Percentiles rank a stretch among this genome's conserved stretches.
Conservation (phyloP, 2,329 filamentous ascomycete genomes). For the Penicillium sp. region DNA sequence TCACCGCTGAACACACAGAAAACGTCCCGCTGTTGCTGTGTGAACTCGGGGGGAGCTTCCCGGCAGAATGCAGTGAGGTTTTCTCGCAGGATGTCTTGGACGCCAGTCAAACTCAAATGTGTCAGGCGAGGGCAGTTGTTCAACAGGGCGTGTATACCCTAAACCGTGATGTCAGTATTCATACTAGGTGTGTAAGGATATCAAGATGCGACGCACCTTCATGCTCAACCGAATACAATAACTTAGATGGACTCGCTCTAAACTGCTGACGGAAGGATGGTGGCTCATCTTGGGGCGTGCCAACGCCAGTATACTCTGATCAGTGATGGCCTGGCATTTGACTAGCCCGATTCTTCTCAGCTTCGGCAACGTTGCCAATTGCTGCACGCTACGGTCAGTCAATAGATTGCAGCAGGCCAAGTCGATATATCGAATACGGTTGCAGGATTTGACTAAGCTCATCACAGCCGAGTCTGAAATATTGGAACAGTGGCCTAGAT, state of each 20-base stretch:
- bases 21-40: constrained; percentile 87
- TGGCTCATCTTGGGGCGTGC: constrained; percentile 61
- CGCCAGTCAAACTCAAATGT: constrained; percentile 90
- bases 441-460: constrained; percentile 79
- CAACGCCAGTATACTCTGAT: constrained; percentile 81
- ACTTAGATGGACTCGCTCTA: constrained; percentile 93
- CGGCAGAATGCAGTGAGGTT: constrained; percentile 85
- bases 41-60: constrained; percentile 86
- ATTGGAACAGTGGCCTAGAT: constrained; percentile 86
- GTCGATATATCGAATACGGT: constrained; percentile 94
- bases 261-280: constrained; percentile 63
- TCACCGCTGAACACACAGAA: constrained; percentile 96
- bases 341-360: constrained; percentile 91
- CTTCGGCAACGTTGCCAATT: constrained; percentile 84
- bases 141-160: constrained; percentile 87
- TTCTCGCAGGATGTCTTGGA: constrained; percentile 81
- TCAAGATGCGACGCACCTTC: constrained; percentile 58
- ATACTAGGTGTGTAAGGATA: not conserved
- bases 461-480: constrained; percentile 89
- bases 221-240: constrained; percentile 87
- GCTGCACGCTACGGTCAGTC: constrained; percentile 81
- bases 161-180: constrained; percentile 5
- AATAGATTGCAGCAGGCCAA: constrained; percentile 89
- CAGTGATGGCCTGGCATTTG: constrained; percentile 88
- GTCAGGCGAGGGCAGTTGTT: constrained; percentile 91